Evolutionary conservation across 495 filamentous ascomycete genomes (phyloP).

Genomic region (Podospora fimiseda): DNA sequence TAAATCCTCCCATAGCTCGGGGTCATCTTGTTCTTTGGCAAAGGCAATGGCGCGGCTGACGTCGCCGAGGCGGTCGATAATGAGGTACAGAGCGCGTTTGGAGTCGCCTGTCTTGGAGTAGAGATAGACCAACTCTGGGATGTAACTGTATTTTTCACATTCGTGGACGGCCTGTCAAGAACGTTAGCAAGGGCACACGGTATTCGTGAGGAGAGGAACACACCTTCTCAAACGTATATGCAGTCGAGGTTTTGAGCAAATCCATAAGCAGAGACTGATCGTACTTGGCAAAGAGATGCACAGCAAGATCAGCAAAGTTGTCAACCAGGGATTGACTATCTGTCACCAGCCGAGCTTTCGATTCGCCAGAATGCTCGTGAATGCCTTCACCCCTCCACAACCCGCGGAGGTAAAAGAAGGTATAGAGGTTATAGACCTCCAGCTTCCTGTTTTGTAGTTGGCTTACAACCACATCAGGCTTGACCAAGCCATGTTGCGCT

Average conservation of each 20-base stretch:
- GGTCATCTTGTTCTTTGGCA: constrained; percentile 84
- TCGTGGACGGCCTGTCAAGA: constrained; percentile 54
- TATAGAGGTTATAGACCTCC: constrained; percentile 69
- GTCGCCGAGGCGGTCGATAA: constrained; percentile 81
- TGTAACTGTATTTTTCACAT: constrained; percentile 72
- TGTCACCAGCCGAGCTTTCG: constrained; percentile 38
- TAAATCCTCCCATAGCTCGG: constrained; percentile 89
- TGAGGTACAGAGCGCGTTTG: constrained; percentile 81
- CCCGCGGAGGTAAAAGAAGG: constrained; percentile 85
- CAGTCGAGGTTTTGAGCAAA: constrained; percentile 76
- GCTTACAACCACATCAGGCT: constrained; percentile 64
- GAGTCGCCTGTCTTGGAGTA: constrained; percentile 91
- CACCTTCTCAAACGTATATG: constrained; percentile 71
- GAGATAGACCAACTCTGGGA: constrained; percentile 86
- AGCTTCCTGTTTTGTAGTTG: constrained; percentile 57
- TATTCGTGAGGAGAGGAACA: neutral
- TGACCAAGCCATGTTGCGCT: constrained; percentile 80
- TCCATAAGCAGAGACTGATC: constrained; percentile 74
- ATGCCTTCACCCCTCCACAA: constrained; percentile 71
- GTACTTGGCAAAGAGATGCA: constrained; percentile 78
- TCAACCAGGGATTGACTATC: constrained; percentile 74
- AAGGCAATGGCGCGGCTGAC: constrained; percentile 89
- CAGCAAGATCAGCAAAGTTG: constrained; percentile 74
- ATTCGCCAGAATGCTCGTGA: constrained; percentile 35
- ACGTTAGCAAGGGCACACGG: neutral